Base-by-base conservation (phyloP, 805 yeast genomes). In the Ogataea sp. region DNA sequence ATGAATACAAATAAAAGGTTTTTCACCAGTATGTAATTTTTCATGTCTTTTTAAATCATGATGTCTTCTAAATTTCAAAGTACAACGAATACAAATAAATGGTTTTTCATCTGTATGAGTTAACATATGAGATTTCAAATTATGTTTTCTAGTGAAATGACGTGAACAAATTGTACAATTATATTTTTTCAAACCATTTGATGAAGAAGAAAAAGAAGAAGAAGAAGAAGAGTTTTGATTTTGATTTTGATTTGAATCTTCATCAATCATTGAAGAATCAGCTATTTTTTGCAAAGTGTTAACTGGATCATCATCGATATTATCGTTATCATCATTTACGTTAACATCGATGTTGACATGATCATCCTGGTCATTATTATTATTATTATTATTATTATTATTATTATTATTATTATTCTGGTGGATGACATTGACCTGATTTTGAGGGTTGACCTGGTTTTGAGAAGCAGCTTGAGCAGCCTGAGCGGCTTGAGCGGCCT, bases 41-140 rank as follows among this genome's bases (percentile, higher is more conserved):
- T 73, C 74, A 51, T 84, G 95, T 39, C 95, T 68, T 51, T 78
- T 82, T 50, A 85, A 65, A 55, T 85, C 94, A 55, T 83, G 89
- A 24, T 76, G 70, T 35, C 94, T 67, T 43, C 93, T 69, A 56
- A 85, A 84, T 46, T 67, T 71, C 35, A 73, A 64, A 38, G 68
- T 62, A 51, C 95, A 84, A 23, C 70, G 68, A 11, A 70, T 45
- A 56, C 95, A 84, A 20, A 62, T 57, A 57, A 70, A 83, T 2
- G 88, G 86, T 52, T 75, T 79, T 44, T 67, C 70, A 37, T 71
- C 67, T 14, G 85, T 70, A 56, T 83, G 93, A 27, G 80, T 82
- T 46, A 82, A 58, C 45, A 78, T 67, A 55, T 83, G 93, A 4
- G 84, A 73, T 40, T 81, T 81, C 64, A 83, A 68, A 50, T 83